These are phyloP conservation scores for Beauveria medogensis DNA, from an alignment of 2,329 filamentous ascomycete genomes.

Conservation along the genomic window DNA sequence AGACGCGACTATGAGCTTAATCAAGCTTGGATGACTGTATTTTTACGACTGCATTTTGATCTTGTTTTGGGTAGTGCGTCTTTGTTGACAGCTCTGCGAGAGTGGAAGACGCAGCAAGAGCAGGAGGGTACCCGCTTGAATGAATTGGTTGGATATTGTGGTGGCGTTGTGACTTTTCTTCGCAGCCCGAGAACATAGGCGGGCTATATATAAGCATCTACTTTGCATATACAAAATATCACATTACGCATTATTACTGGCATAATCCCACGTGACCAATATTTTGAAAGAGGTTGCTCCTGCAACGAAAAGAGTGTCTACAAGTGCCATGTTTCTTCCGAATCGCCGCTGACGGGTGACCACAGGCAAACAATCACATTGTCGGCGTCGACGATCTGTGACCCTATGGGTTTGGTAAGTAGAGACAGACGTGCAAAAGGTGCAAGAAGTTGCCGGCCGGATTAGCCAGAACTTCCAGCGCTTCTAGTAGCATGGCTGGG, in stretches of 20 bases:
- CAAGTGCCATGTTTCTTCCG: too few species aligned
- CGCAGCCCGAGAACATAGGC: conserved; percentile 49
- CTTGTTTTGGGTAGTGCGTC: conserved; percentile 40
- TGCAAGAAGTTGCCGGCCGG: too few species aligned
- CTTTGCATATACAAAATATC: conserved; percentile 3
- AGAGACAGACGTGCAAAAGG: too few species aligned
- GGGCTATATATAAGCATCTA: neutral
- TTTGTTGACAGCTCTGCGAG: conserved; percentile 51
- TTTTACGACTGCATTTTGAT: conserved; percentile 69
- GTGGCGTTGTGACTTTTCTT: conserved; percentile 77
- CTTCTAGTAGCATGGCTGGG: too few species aligned
- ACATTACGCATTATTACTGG: neutral
- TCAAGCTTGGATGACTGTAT: conserved; percentile 96
- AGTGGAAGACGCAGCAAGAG: conserved; percentile 68
- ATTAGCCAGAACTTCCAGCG: too few species aligned
- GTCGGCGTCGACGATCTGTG: too few species aligned
- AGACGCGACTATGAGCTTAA: conserved; percentile 85
- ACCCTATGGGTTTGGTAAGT: too few species aligned
- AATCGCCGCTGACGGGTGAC: too few species aligned
- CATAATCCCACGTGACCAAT: too few species aligned
- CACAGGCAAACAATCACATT: too few species aligned
- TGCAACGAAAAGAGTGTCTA: too few species aligned
- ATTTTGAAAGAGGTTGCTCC: too few species aligned
- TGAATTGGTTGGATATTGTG: conserved; percentile 76
- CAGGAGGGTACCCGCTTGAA: conserved; percentile 63